phyloP scores from a whole-genome alignment of 2,329 filamentous ascomycete genomes.

The Trichoderma breve region DNA sequence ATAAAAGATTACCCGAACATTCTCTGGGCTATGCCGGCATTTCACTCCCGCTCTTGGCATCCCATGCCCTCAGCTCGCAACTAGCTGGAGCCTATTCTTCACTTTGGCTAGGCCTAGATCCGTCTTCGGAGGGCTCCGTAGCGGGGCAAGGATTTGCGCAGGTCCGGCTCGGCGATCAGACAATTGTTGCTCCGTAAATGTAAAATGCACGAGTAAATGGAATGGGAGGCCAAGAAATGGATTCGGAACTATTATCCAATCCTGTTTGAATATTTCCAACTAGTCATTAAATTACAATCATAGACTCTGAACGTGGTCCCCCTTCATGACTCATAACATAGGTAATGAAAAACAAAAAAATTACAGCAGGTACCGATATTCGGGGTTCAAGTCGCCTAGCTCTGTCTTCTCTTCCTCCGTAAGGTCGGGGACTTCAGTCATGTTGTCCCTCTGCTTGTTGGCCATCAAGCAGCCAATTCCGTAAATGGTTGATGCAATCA shows the following conservation, averaged over 20 bases:
- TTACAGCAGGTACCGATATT: constrained; percentile 59
- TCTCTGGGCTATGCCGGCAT: not conserved
- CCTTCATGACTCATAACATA: not conserved
- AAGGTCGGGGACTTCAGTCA: constrained; percentile 41
- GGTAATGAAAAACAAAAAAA: not conserved
- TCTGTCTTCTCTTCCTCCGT: constrained; percentile 62
- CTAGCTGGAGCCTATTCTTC: not conserved
- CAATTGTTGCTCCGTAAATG: not conserved
- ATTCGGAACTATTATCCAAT: not conserved
- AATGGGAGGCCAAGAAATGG: not conserved
- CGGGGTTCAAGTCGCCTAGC: constrained; percentile 58
- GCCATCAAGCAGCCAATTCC: constrained; percentile 54
- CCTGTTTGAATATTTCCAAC: not conserved
- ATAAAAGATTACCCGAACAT: not conserved
- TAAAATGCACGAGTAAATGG: not conserved
- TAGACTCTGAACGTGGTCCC: not conserved
- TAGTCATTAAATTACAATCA: not conserved
- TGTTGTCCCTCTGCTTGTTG: constrained; percentile 59
- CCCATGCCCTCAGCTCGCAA: not conserved
- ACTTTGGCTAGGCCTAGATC: not conserved
- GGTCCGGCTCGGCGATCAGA: not conserved
- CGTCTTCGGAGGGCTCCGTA: not conserved
- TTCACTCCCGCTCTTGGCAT: not conserved
- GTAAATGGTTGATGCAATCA: constrained; percentile 60
- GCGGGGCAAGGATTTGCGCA: not conserved